phyloP scores from a whole-genome alignment of 129 eudicot species.

The Escallonia herrerae region DNA sequence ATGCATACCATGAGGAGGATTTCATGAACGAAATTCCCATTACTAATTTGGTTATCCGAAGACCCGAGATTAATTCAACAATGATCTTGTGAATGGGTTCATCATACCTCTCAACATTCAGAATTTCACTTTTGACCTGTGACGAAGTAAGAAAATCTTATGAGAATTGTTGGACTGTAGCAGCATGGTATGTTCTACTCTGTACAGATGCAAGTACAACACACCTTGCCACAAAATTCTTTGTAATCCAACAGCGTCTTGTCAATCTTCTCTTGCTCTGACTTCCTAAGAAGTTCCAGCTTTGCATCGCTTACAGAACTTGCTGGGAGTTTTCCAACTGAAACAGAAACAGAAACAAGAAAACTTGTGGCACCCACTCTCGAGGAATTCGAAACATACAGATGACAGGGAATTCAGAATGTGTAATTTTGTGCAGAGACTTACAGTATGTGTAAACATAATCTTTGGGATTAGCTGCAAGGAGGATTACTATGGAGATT shows the following conservation, averaged over 20 bases:
- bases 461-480: constrained; percentile 42
- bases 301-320: constrained; percentile 60
- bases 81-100: constrained; percentile 42
- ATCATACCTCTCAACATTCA: constrained; percentile 48
- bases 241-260: constrained; percentile 40
- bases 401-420: neutral
- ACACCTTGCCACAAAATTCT: constrained; percentile 74
- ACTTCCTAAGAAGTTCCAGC: constrained; percentile 35
- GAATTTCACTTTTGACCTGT: constrained; percentile 59
- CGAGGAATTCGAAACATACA: constrained; percentile 3
- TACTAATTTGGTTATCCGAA: constrained; percentile 55
- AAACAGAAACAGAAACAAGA: constrained; percentile 13
- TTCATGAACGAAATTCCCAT: constrained; percentile 57
- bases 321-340: constrained; percentile 73
- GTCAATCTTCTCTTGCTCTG: constrained; percentile 52
- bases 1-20: constrained; percentile 46
- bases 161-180: neutral
- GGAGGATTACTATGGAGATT: constrained; percentile 58
- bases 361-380: neutral
- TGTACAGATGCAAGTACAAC: too few relatives aligned
- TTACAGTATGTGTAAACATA: constrained; percentile 66
- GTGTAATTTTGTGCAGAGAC: constrained; percentile 6
- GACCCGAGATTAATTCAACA: constrained; percentile 35
- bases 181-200: too few relatives aligned
- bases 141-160: neutral